Percentiles rank a stretch among this genome's conserved stretches.
These are phyloP conservation scores for Salvia splendens DNA, from an alignment of 257 asterid genomes.

Conservation along the genomic window DNA sequence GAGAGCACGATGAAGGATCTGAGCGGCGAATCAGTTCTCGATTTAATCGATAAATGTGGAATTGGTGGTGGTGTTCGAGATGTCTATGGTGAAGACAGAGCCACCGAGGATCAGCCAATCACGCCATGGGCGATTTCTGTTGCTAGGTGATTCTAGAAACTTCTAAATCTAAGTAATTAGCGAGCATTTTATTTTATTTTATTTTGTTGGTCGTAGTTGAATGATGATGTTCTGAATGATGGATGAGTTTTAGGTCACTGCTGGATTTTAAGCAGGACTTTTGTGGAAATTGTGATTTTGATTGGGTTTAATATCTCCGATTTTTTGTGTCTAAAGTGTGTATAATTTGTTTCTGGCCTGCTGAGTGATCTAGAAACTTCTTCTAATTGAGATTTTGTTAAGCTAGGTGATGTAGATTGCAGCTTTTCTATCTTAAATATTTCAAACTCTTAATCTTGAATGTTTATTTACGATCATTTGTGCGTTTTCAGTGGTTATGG, in stretches of 20 bases:
- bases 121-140: slow-evolving; percentile 87
- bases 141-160: slow-evolving; percentile 62
- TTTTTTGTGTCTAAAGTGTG: too few species aligned
- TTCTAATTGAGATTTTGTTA: neutral
- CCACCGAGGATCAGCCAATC: slow-evolving; percentile 75
- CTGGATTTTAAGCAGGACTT: too few species aligned
- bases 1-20: slow-evolving; percentile 63
- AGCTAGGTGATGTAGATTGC: neutral
- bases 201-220: too few species aligned
- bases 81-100: slow-evolving; percentile 86
- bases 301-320: too few species aligned
- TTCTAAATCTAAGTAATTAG: neutral
- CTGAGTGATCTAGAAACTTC: neutral
- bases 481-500: neutral
- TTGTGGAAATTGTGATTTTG: too few species aligned
- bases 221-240: too few species aligned
- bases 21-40: slow-evolving; percentile 68
- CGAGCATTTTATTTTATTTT: too few species aligned
- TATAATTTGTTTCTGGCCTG: neutral
- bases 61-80: slow-evolving; percentile 86
- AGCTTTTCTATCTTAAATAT: neutral
- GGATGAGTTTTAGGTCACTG: too few species aligned
- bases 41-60: slow-evolving; percentile 56
- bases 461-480: neutral
- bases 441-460: neutral